A percentile compares a stretch with the other conserved stretches of the same genome.
These are phyloP conservation scores for Trichoderma hamatum DNA, from an alignment of 2,329 filamentous ascomycete genomes.

Conservation along the genomic window DNA sequence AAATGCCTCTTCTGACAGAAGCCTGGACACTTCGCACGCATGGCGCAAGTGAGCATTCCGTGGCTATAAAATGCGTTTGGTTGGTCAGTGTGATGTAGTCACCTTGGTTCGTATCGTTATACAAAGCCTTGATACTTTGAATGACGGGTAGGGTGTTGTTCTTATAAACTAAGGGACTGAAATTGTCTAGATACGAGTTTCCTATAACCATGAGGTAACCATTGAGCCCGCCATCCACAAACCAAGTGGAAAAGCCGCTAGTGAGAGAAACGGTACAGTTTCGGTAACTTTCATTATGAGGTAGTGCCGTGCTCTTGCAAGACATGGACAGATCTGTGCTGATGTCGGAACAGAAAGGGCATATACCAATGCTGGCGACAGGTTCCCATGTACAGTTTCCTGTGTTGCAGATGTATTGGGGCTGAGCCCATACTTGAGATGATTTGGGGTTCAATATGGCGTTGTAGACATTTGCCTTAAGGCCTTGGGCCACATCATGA, in stretches of 20 bases:
- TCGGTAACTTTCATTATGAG: neutral
- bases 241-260: neutral
- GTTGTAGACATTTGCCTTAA: neutral
- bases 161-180: neutral
- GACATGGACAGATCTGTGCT: neutral
- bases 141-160: neutral
- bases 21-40: neutral
- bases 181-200: neutral
- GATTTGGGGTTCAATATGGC: neutral
- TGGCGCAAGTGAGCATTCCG: neutral
- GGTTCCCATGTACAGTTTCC: neutral
- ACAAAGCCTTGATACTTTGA: neutral
- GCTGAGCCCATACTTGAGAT: neutral
- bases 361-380: neutral
- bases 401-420: neutral
- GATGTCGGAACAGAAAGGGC: neutral
- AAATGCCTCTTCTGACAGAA: neutral
- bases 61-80: neutral
- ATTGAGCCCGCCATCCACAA: neutral
- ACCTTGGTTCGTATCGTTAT: neutral
- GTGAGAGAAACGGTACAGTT: neutral
- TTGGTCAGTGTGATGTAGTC: neutral
- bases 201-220: neutral
- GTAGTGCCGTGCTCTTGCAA: neutral
- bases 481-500: neutral